Base-by-base conservation (phyloP, 345 rosid species). In the Pseudoturritis turrita region DNA sequence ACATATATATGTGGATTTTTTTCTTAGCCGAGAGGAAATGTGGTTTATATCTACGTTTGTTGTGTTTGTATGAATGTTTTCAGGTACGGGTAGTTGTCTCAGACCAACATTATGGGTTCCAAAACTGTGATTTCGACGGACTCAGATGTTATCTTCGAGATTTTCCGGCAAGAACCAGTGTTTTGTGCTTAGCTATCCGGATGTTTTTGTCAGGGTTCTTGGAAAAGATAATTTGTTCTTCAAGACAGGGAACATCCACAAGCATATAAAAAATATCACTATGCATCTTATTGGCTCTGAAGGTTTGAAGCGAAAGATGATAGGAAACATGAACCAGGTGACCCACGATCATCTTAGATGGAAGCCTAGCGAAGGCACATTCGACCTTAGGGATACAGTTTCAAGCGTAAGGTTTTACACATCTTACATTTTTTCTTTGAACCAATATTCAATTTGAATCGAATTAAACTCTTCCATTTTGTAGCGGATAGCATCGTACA, bases 81-180 rank as follows among this genome's bases (percentile, higher is more conserved):
- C 43, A 83, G 86, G 52, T 78, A 81, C 55, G 86, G 86, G 0
- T 52, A 68, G 2, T 10, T 81, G 47, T 85, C 83, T 65, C 68
- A 68, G 26, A 83, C 84, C 0, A 72, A 39, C 19, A 7, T 83
- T 15, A 47, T 79, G 2, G 84, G 86, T 0, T 36, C 40, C 1
- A 77, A 53, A 6, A 49, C 78, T 1, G 45, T 83, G 6, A 39
- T 80, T 3, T 76, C 82, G 5, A 74, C 84, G 0, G 86, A 86
- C 19, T 58, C 71, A 0, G 83, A 80, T 10, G 62, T 79, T 2
- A 80, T 69, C 18, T 52, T 66, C 5, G 58, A 44, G 17, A 78
- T 80, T 15, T 67, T 82, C 36, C 78, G 62, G 14, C 77, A 80
- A 64, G 84, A 80, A 81, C 63, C 72, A 59, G 31, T 51, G 60